Conservation (phyloP, 805 yeast species). For the Diddensiella santjacobensis region DNA sequence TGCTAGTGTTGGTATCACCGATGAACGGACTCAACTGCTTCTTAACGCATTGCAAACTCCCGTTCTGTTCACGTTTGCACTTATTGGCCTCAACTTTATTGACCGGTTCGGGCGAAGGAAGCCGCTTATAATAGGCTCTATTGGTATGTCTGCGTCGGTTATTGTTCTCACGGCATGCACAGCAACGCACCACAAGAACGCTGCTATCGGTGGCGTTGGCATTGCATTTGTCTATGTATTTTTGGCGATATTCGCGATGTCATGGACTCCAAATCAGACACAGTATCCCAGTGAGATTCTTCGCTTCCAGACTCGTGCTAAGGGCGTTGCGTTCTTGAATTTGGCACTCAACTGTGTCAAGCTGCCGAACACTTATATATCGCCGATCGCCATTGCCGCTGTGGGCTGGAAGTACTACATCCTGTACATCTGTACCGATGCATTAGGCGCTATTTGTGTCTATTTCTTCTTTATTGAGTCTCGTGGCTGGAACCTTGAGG, state of each 20-base stretch:
- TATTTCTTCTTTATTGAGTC: conserved; percentile 70
- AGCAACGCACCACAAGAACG: neutral
- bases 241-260: conserved; percentile 72
- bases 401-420: conserved; percentile 32
- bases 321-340: conserved; percentile 59
- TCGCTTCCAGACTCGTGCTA: conserved; percentile 75
- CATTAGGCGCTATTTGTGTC: conserved; percentile 39
- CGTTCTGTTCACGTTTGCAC: conserved; percentile 8
- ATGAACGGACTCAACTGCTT: conserved; percentile 14
- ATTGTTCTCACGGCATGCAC: conserved; percentile 6
- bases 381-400: conserved; percentile 29
- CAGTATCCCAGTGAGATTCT: conserved; percentile 75
- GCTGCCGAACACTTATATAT: conserved; percentile 17
- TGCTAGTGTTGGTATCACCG: conserved; percentile 49
- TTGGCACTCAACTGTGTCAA: conserved; percentile 1
- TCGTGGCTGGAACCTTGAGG: conserved; percentile 71
- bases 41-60: conserved; percentile 15
- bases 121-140: conserved; percentile 11
- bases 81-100: conserved; percentile 13
- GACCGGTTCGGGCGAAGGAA: conserved; percentile 16
- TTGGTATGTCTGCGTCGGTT: conserved; percentile 15
- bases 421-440: conserved; percentile 30
- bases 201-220: conserved; percentile 14
- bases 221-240: conserved; percentile 57
- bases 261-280: conserved; percentile 94